Conservation (phyloP, 208 protist species). For the Leishmania tarentolae region DNA sequence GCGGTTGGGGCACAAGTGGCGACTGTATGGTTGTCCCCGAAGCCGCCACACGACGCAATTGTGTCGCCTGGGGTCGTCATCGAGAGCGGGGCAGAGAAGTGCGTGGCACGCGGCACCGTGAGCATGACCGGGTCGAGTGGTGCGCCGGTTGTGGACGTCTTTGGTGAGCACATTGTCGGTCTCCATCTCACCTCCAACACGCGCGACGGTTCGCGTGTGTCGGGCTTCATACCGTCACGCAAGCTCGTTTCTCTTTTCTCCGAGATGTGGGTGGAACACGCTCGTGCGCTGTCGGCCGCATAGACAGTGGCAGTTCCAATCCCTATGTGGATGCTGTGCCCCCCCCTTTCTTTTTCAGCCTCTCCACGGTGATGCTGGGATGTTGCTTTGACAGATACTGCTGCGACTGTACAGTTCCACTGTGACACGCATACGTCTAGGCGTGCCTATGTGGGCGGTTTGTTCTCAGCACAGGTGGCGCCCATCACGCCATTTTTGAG, state of each 20-base stretch:
- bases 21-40: constrained; percentile 80
- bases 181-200: constrained; percentile 87
- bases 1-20: constrained; percentile 50
- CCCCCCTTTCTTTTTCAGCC: background rate
- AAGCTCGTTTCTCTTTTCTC: constrained; percentile 70
- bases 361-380: background rate
- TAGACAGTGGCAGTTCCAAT: background rate
- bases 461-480: no score
- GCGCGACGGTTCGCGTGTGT: constrained; percentile 75
- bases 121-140: constrained; percentile 84
- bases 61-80: constrained; percentile 82
- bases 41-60: constrained; percentile 76
- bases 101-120: constrained; percentile 72
- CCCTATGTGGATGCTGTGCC: background rate
- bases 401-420: no score
- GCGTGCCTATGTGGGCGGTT: background rate
- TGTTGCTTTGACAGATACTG: background rate
- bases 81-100: constrained; percentile 51
- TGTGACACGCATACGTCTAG: background rate
- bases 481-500: background rate
- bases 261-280: constrained; percentile 66
- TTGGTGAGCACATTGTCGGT: constrained; percentile 78
- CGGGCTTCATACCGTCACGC: constrained; percentile 73
- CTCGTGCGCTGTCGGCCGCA: constrained; percentile 1
- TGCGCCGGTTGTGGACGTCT: constrained; percentile 80